These are phyloP conservation scores for Yamadazyma diospyri DNA, from an alignment of 1,139 yeast genomes.

Conservation along the genomic window DNA sequence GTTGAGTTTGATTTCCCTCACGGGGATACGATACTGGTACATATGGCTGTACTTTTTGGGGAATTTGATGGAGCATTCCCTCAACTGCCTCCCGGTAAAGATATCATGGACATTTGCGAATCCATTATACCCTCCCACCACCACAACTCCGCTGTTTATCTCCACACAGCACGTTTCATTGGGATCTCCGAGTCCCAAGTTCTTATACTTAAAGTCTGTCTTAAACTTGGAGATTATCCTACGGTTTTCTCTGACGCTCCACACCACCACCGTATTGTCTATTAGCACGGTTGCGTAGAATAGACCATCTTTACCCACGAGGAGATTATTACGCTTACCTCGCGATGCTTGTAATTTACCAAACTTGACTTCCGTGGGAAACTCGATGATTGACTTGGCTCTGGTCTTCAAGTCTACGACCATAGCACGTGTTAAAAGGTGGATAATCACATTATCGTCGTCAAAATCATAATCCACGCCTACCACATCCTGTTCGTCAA, in stretches of 20 bases:
- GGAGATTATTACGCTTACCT: constrained; percentile 11
- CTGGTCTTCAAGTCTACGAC: constrained; percentile 21
- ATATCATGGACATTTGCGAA: constrained; percentile 59
- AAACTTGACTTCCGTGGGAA: constrained; percentile 17
- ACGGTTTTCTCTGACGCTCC: constrained; percentile 33
- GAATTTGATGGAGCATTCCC: constrained; percentile 45
- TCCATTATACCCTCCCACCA: constrained; percentile 65
- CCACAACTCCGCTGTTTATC: constrained; percentile 44
- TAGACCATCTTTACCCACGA: constrained; percentile 39
- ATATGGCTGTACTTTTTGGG: constrained; percentile 36
- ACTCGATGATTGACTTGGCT: constrained; percentile 10
- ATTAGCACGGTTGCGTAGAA: constrained; percentile 34
- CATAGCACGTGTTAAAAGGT: constrained; percentile 22
- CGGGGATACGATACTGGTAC: constrained; percentile 33
- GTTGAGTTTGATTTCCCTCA: constrained; percentile 37
- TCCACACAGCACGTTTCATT: constrained; percentile 26
- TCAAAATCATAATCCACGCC: constrained; percentile 52
- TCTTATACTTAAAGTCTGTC: constrained; percentile 16
- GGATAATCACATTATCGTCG: constrained; percentile 35
- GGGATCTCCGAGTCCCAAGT: constrained; percentile 14
- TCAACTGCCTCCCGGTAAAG: constrained; percentile 53
- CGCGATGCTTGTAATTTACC: constrained; percentile 16
- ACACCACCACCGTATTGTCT: constrained; percentile 36
- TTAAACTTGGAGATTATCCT: constrained; percentile 10
- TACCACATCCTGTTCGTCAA: background rate